Percentiles rank a stretch among this genome's conserved stretches.
These are phyloP conservation scores for Pseudogymnoascus sp. DNA, from an alignment of 2,329 filamentous ascomycete genomes.

Conservation along the genomic window DNA sequence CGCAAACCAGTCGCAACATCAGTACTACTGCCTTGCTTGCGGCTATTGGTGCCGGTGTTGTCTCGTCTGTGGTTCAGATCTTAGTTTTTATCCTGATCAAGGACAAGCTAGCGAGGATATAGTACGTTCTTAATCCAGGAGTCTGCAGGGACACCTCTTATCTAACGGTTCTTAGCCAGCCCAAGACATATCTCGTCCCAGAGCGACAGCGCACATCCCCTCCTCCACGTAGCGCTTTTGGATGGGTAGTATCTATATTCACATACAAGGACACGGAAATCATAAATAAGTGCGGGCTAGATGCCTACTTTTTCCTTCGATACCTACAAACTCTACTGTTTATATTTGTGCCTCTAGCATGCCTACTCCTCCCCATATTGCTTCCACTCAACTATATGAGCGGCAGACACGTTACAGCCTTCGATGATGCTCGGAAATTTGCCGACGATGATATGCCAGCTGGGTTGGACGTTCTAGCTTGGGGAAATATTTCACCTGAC, in stretches of 20 bases:
- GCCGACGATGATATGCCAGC: slow-evolving; percentile 46
- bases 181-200: slow-evolving; percentile 78
- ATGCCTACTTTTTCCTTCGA: slow-evolving; percentile 95
- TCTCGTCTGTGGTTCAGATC: too few species aligned
- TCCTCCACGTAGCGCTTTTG: slow-evolving; percentile 52
- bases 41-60: too few species aligned
- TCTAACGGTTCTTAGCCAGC: slow-evolving; percentile 47
- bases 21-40: too few species aligned
- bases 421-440: too few species aligned
- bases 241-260: slow-evolving; percentile 51
- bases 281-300: slow-evolving; percentile 90
- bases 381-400: slow-evolving; percentile 75
- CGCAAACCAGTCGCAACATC: too few species aligned
- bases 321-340: slow-evolving; percentile 81
- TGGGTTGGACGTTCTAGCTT: slow-evolving; percentile 40
- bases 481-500: slow-evolving; percentile 69
- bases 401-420: slow-evolving; percentile 45
- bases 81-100: too few species aligned
- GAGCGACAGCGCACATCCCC: slow-evolving; percentile 75
- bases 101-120: too few species aligned
- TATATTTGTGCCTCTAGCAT: slow-evolving; percentile 79
- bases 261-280: slow-evolving; percentile 68
- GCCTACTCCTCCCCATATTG: slow-evolving; percentile 74
- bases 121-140: too few species aligned
- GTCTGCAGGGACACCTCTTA: too few species aligned